A percentile compares a stretch with the other conserved stretches of the same genome.
phyloP scores from a whole-genome alignment of 164 flowering plant genomes.

The Annona squamosa region DNA sequence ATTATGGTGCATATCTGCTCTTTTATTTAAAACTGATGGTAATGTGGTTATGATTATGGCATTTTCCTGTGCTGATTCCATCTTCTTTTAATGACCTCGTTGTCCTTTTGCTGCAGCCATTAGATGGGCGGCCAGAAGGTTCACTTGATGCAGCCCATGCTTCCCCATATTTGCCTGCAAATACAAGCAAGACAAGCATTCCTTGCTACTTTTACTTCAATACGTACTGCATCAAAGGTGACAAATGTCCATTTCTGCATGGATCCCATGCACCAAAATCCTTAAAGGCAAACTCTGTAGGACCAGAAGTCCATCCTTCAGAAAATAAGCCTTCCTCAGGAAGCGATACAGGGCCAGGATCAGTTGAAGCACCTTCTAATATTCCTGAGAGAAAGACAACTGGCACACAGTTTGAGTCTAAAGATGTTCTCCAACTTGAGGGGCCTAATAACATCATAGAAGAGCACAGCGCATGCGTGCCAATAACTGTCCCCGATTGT shows the following conservation, averaged over 20 bases:
- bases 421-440: slow-evolving; percentile 14
- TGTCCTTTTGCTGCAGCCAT: slow-evolving; percentile 39
- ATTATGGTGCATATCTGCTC: too few species aligned
- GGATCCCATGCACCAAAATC: slow-evolving; percentile 24
- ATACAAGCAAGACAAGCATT: slow-evolving; percentile 33
- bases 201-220: slow-evolving; percentile 66
- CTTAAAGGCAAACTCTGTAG: slow-evolving; percentile 18
- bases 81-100: background rate
- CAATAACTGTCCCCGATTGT: slow-evolving; percentile 18
- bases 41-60: too few species aligned
- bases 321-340: slow-evolving; percentile 24
- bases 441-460: slow-evolving; percentile 10
- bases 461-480: slow-evolving; percentile 19
- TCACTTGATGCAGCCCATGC: slow-evolving; percentile 23
- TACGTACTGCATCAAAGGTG: slow-evolving; percentile 66
- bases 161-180: slow-evolving; percentile 18
- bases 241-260: slow-evolving; percentile 54
- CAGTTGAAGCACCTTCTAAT: slow-evolving; percentile 11
- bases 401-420: slow-evolving; percentile 10
- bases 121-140: slow-evolving; percentile 37
- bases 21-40: too few species aligned
- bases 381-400: slow-evolving; percentile 14
- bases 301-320: slow-evolving; percentile 12
- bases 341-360: slow-evolving; percentile 16
- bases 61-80: background rate